Percentiles rank a stretch among this genome's conserved stretches.
Evolutionary conservation across 176 grass and related monocot species (phyloP).

Genomic region (Cymbopogon citratus): DNA sequence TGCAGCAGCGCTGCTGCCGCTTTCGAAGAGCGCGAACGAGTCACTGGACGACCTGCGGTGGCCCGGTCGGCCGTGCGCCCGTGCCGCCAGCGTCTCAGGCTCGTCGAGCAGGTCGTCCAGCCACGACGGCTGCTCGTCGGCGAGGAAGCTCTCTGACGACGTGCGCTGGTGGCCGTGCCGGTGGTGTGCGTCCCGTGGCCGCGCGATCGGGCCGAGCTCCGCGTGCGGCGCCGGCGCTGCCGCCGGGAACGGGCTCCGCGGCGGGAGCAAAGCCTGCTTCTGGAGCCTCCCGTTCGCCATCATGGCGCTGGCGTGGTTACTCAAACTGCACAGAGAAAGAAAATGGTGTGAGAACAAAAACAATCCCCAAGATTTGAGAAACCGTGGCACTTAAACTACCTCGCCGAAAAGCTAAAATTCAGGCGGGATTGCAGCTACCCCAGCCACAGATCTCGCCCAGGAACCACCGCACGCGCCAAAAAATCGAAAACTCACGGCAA

Average conservation of each 20-base stretch:
- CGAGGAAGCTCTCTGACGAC: slow-evolving; percentile 73
- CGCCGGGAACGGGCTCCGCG: slow-evolving; percentile 36
- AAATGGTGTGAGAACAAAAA: background rate
- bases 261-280: slow-evolving; percentile 49
- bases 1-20: slow-evolving; percentile 20
- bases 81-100: slow-evolving; percentile 39
- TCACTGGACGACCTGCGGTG: slow-evolving; percentile 90
- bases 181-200: slow-evolving; percentile 37
- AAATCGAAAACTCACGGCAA: background rate
- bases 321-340: background rate
- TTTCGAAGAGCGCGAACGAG: slow-evolving; percentile 67
- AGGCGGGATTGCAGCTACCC: background rate
- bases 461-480: background rate
- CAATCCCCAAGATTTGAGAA: slow-evolving; percentile 7
- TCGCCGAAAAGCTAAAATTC: slow-evolving; percentile 9
- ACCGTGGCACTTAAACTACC: background rate
- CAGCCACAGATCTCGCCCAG: slow-evolving; percentile 23
- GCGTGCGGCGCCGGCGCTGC: slow-evolving; percentile 3
- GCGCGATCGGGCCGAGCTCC: slow-evolving; percentile 36
- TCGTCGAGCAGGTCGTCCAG: slow-evolving; percentile 89
- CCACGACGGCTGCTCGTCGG: slow-evolving; percentile 93
- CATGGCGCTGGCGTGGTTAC: slow-evolving; percentile 24
- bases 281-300: slow-evolving; percentile 41
- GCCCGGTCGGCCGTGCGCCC: slow-evolving; percentile 30
- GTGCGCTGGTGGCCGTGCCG: slow-evolving; percentile 55